phyloP scores from a whole-genome alignment of 1,284 basidiomycete species.

The Cystodermella granulosa region DNA sequence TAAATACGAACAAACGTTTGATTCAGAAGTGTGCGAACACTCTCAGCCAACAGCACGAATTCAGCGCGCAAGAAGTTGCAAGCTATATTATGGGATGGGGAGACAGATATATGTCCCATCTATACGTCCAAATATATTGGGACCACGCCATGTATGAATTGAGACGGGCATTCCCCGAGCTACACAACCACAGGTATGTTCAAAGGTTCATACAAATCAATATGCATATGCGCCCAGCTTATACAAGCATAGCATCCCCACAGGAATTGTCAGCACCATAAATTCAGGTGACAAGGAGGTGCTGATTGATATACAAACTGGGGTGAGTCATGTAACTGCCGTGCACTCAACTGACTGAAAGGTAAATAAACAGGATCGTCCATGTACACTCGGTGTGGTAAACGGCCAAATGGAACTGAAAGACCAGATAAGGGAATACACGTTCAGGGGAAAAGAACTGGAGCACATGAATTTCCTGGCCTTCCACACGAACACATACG shows the following conservation, averaged over 20 bases:
- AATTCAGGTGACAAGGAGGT: no score
- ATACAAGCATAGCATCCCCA: constrained; percentile 24
- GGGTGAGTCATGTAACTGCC: no score
- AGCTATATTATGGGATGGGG: constrained; percentile 37
- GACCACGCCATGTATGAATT: constrained; percentile 18
- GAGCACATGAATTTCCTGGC: constrained; percentile 15
- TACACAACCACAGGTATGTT: constrained; percentile 1
- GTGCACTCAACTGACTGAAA: no score
- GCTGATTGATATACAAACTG: no score
- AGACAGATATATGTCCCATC: constrained; percentile 32
- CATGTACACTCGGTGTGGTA: not conserved
- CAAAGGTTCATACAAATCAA: no score
- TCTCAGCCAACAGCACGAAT: constrained; percentile 35
- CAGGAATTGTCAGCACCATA: no score
- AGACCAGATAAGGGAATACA: constrained; percentile 30
- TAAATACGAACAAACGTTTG: constrained; percentile 12
- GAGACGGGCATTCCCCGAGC: constrained; percentile 16
- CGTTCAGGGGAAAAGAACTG: constrained; percentile 15
- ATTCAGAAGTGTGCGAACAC: constrained; percentile 19
- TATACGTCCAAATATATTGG: constrained; percentile 32
- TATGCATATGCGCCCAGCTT: constrained; percentile 18
- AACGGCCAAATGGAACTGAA: constrained; percentile 5
- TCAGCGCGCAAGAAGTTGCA: constrained; percentile 33
- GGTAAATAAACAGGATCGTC: not conserved
- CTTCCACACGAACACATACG: constrained; percentile 28